Conservation (phyloP, 805 yeast genomes). For the Metschnikowia kofuensis region DNA sequence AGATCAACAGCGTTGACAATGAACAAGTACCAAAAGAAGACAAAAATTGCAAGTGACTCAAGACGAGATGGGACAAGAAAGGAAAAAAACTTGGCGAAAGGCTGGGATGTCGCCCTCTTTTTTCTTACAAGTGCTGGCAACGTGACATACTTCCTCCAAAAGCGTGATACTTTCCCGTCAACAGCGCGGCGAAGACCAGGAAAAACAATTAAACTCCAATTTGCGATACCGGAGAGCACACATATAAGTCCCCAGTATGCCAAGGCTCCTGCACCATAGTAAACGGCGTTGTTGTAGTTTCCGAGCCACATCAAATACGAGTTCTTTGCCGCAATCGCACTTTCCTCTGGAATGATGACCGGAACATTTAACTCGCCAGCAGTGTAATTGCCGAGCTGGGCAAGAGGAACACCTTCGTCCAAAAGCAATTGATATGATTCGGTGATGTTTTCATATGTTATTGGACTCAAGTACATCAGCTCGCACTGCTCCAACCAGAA, state of each 20-base stretch:
- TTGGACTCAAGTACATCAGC: conserved; percentile 2
- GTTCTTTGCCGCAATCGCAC: conserved; percentile 11
- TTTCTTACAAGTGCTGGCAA: conserved; percentile 27
- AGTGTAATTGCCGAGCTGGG: conserved; percentile 8
- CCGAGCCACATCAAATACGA: conserved; percentile 36
- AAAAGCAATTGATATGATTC: conserved; percentile 8
- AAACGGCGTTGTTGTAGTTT: conserved; percentile 38
- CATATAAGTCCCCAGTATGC: conserved; percentile 50
- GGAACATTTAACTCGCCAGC: conserved; percentile 21
- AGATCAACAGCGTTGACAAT: conserved; percentile 11
- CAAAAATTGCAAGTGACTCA: conserved; percentile 22
- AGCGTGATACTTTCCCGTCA: conserved; percentile 27
- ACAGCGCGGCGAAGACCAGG: conserved; percentile 33
- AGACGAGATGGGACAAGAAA: conserved; percentile 29
- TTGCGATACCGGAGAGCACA: conserved; percentile 38
- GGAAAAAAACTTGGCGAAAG: conserved; percentile 17
- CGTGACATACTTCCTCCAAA: conserved; percentile 24
- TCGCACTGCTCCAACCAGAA: conserved; percentile 10
- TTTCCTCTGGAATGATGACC: conserved; percentile 19
- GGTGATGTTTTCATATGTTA: conserved; percentile 10
- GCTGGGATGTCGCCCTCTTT: conserved; percentile 9
- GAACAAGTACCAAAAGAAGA: conserved; percentile 19
- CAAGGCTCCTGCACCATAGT: conserved; percentile 37
- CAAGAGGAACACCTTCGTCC: conserved; percentile 5
- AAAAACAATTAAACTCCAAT: conserved; percentile 39